Percentiles rank a stretch among this genome's conserved stretches.
phyloP scores from a whole-genome alignment of 208 protist species.

The Trypanosoma melophagium region DNA sequence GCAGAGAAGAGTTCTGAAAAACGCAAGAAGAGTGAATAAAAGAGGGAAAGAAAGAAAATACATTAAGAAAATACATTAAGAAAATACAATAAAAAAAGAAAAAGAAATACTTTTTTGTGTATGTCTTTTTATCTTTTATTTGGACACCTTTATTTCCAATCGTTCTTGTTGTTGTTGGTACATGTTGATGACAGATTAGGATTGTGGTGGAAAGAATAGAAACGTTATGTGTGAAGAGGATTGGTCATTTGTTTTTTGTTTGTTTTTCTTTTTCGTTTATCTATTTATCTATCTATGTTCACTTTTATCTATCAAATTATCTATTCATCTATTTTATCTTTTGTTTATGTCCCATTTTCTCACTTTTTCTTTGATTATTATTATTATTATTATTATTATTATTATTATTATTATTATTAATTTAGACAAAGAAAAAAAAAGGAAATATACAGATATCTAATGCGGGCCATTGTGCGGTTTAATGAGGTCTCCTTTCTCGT shows the following conservation, averaged over 20 bases:
- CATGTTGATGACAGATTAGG: constrained; percentile 6
- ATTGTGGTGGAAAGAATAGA: too few species aligned
- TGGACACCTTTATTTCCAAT: constrained; percentile 14
- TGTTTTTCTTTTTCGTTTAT: background rate
- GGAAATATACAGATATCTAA: constrained; percentile 1
- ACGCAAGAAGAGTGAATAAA: too few species aligned
- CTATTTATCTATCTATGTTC: too few species aligned
- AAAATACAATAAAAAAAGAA: constrained; percentile 6
- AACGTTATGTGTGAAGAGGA: background rate
- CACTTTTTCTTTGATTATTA: too few species aligned
- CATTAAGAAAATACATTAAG: too few species aligned
- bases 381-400: too few species aligned
- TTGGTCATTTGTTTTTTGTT: background rate
- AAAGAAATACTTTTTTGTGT: constrained; percentile 16
- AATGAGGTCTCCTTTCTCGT: constrained; percentile 39
- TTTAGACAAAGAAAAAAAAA: constrained; percentile 2
- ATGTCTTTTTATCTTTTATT: constrained; percentile 20
- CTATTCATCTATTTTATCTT: background rate
- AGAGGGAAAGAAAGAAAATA: too few species aligned
- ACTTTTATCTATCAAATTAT: too few species aligned
- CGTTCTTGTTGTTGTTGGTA: constrained; percentile 14
- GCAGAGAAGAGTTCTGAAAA: too few species aligned
- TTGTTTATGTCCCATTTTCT: background rate
- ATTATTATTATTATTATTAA: too few species aligned
- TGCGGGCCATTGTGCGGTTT: constrained; percentile 43